A percentile compares a stretch with the other conserved stretches of the same genome.
phyloP scores from a whole-genome alignment of 192 early-diverging fungal genomes.

The Coemansia sp. region DNA sequence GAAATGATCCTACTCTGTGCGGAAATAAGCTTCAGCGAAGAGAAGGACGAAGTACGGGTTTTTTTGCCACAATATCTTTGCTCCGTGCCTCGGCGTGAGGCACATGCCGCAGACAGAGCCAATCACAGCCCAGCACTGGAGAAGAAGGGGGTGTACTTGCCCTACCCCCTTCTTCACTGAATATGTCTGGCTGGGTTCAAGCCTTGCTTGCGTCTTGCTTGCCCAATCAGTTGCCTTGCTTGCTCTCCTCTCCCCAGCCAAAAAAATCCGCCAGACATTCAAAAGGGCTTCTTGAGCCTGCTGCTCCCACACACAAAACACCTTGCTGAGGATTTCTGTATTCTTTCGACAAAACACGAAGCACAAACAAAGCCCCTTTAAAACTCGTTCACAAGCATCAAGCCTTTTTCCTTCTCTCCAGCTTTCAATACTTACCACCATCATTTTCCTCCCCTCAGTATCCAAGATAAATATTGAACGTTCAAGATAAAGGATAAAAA shows the following conservation, averaged over 20 bases:
- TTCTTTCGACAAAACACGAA: not conserved
- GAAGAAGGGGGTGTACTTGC: not conserved
- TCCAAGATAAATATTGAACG: not conserved
- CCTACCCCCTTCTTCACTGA: not conserved
- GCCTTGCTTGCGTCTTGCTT: not conserved
- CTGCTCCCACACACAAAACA: not conserved
- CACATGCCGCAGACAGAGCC: not conserved
- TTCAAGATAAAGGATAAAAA: not conserved
- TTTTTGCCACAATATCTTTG: not conserved
- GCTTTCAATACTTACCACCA: not conserved
- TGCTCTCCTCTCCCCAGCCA: not conserved
- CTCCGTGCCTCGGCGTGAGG: not conserved
- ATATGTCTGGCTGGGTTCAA: not conserved
- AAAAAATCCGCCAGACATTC: not conserved
- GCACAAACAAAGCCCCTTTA: not conserved
- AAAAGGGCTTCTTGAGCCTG: not conserved
- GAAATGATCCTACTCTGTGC: not conserved
- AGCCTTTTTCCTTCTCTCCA: not conserved
- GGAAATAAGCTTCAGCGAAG: not conserved
- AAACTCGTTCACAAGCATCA: not conserved
- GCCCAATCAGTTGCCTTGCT: slow-evolving; percentile 2
- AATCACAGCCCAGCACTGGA: not conserved
- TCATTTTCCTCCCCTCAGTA: not conserved
- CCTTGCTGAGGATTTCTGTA: not conserved
- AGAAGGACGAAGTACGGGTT: not conserved